These are phyloP conservation scores for Arthrobotrys entomopaga DNA, from an alignment of 2,329 filamentous ascomycete species.

Conservation along the genomic window DNA sequence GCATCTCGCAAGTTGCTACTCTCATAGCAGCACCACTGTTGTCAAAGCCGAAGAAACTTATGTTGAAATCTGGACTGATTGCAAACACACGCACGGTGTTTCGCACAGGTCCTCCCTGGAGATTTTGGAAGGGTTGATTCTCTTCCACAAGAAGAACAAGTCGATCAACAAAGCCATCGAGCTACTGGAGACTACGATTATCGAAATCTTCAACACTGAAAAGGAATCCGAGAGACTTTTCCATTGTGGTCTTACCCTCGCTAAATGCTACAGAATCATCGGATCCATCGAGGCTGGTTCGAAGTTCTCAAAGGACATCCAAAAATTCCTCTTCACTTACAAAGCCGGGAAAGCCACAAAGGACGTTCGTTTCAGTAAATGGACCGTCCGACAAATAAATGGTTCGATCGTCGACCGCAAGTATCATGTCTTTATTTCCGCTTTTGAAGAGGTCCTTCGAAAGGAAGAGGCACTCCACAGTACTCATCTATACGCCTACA, in stretches of 20 bases:
- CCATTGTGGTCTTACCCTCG: slow-evolving; percentile 20
- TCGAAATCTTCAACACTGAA: slow-evolving; percentile 32
- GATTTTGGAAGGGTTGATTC: slow-evolving; percentile 16
- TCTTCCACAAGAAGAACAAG: slow-evolving; percentile 26
- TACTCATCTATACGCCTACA: slow-evolving; percentile 19
- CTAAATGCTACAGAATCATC: slow-evolving; percentile 26
- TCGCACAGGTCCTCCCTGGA: slow-evolving; percentile 19
- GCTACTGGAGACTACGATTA: slow-evolving; percentile 29
- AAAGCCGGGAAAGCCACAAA: background rate
- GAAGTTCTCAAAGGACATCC: slow-evolving; percentile 35
- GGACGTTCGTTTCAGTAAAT: slow-evolving; percentile 10
- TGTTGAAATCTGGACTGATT: slow-evolving; percentile 25
- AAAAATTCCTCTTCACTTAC: slow-evolving; percentile 32
- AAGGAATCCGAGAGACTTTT: slow-evolving; percentile 25
- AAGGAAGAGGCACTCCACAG: background rate
- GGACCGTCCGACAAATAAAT: slow-evolving; percentile 21
- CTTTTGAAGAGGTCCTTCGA: slow-evolving; percentile 24
- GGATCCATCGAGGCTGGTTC: slow-evolving; percentile 24
- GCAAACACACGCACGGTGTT: slow-evolving; percentile 32
- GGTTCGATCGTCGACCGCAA: slow-evolving; percentile 26
- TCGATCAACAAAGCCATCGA: slow-evolving; percentile 25
- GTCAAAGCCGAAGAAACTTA: slow-evolving; percentile 29
- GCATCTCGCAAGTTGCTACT: slow-evolving; percentile 34
- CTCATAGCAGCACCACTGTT: slow-evolving; percentile 22
- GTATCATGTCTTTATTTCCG: slow-evolving; percentile 29